phyloP scores from a whole-genome alignment of 192 early-diverging fungal genomes.

The Coemansia furcata region DNA sequence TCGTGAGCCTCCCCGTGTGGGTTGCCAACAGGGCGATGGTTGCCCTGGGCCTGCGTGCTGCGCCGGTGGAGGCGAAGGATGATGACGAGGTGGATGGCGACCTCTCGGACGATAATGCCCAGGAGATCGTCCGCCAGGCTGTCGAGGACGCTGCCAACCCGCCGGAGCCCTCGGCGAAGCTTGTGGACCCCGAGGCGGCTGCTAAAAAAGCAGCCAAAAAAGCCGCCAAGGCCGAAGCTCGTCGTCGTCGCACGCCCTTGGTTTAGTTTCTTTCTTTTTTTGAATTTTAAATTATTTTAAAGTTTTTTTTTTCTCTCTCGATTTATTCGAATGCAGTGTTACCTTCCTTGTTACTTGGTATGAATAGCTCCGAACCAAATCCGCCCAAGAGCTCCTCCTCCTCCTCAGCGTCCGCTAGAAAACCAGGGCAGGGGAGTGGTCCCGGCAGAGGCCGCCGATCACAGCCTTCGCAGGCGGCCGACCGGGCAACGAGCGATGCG shows the following conservation, averaged over 20 bases:
- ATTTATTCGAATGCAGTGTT: not conserved
- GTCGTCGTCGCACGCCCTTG: slow-evolving; percentile 38
- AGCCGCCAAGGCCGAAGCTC: slow-evolving; percentile 42
- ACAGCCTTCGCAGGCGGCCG: not conserved
- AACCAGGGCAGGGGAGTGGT: not conserved
- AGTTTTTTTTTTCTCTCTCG: not conserved
- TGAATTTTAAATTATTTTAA: not conserved
- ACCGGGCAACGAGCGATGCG: not conserved
- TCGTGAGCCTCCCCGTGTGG: slow-evolving; percentile 26
- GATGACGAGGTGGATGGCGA: not conserved
- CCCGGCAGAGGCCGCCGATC: not conserved
- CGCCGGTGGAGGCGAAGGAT: not conserved
- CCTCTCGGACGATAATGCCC: not conserved
- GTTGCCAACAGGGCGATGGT: slow-evolving; percentile 10
- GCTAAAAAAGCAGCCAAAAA: slow-evolving; percentile 48
- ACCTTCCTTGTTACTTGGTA: not conserved
- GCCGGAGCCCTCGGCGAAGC: slow-evolving; percentile 2
- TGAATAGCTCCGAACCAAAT: slow-evolving; percentile 4
- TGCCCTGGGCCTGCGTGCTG: slow-evolving; percentile 11
- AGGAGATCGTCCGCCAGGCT: slow-evolving; percentile 7
- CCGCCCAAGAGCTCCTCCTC: not conserved
- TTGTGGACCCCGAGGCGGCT: slow-evolving; percentile 21
- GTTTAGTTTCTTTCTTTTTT: slow-evolving; percentile 12
- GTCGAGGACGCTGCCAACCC: slow-evolving; percentile 13
- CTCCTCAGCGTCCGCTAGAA: not conserved